These are phyloP conservation scores for Parastagonospora nodorum DNA, from an alignment of 2,329 filamentous ascomycete genomes.

Conservation along the genomic window DNA sequence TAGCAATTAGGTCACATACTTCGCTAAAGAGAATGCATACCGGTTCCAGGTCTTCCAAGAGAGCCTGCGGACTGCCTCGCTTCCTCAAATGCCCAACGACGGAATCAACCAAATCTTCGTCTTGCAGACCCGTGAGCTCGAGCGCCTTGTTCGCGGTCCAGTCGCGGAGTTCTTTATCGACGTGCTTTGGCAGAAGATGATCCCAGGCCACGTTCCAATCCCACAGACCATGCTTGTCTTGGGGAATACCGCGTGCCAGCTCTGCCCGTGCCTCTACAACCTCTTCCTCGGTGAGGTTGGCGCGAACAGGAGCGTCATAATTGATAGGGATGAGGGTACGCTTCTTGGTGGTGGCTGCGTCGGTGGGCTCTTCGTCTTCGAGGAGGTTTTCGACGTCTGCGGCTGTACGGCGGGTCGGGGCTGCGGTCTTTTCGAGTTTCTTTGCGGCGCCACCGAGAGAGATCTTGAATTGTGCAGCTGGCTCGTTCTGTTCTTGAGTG, in stretches of 20 bases:
- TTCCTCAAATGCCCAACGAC: conserved; percentile 85
- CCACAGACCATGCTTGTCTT: conserved; percentile 85
- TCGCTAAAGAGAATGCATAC: conserved; percentile 57
- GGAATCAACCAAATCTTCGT: conserved; percentile 91
- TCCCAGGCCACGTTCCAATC: conserved; percentile 94
- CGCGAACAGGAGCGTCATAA: conserved; percentile 51
- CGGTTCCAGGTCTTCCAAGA: conserved; percentile 84
- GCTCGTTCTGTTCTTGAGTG: conserved; percentile 56
- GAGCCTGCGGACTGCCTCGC: conserved; percentile 73
- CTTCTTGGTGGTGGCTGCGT: conserved; percentile 69
- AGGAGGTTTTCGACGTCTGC: conserved; percentile 93
- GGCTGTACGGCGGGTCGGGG: conserved; percentile 71
- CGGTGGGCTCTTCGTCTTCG: conserved; percentile 81
- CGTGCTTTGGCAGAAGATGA: conserved; percentile 78
- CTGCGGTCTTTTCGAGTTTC: conserved; percentile 63
- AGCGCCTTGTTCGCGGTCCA: conserved; percentile 99
- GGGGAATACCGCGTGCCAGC: conserved; percentile 87
- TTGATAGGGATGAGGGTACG: conserved; percentile 66
- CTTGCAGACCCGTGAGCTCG: conserved; percentile 93
- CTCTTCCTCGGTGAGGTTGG: conserved; percentile 79
- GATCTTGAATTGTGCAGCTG: conserved; percentile 81
- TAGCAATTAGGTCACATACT: conserved; percentile 33
- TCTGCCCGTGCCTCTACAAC: conserved; percentile 79
- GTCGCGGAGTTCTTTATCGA: conserved; percentile 84
- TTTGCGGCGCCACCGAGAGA: conserved; percentile 87